phyloP scores from a whole-genome alignment of 1,284 basidiomycete species.

The Trametes versicolor region DNA sequence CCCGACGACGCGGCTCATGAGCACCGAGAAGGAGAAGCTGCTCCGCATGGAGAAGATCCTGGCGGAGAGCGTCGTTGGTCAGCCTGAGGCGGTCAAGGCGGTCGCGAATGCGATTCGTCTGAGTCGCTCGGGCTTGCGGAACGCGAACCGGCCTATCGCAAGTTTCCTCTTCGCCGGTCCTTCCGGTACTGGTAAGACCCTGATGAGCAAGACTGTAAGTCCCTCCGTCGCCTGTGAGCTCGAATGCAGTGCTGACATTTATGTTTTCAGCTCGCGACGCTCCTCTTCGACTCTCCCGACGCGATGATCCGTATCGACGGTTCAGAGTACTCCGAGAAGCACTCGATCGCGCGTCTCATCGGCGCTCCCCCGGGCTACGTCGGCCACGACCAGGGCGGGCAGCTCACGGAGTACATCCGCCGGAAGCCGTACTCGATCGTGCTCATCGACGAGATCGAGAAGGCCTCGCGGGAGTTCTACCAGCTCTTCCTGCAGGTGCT shows the following conservation, averaged over 20 bases:
- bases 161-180: slow-evolving; percentile 94
- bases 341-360: slow-evolving; percentile 90
- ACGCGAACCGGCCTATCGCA: slow-evolving; percentile 87
- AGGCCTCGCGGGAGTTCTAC: slow-evolving; percentile 90
- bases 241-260: slow-evolving; percentile 32
- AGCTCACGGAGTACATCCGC: slow-evolving; percentile 92
- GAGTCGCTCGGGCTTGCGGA: slow-evolving; percentile 89
- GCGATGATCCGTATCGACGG: slow-evolving; percentile 94
- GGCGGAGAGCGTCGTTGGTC: slow-evolving; percentile 82
- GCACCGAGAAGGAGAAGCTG: slow-evolving; percentile 92
- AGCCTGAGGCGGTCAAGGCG: slow-evolving; percentile 88
- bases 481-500: slow-evolving; percentile 95
- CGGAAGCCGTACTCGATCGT: slow-evolving; percentile 88
- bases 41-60: slow-evolving; percentile 81
- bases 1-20: slow-evolving; percentile 88
- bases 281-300: slow-evolving; percentile 91
- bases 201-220: slow-evolving; percentile 90
- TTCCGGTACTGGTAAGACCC: slow-evolving; percentile 91
- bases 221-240: background rate
- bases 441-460: slow-evolving; percentile 90
- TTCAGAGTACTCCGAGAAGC: slow-evolving; percentile 94
- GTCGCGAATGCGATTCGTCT: slow-evolving; percentile 94
- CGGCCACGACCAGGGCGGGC: slow-evolving; percentile 91
- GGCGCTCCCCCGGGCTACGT: slow-evolving; percentile 94
- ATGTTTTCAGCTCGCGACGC: slow-evolving; percentile 72